Evolutionary conservation across 768 basidiomycete species (phyloP), one percentile per base, ranked within the genome.

Genomic region (Guyanaporus albipodus): DNA sequence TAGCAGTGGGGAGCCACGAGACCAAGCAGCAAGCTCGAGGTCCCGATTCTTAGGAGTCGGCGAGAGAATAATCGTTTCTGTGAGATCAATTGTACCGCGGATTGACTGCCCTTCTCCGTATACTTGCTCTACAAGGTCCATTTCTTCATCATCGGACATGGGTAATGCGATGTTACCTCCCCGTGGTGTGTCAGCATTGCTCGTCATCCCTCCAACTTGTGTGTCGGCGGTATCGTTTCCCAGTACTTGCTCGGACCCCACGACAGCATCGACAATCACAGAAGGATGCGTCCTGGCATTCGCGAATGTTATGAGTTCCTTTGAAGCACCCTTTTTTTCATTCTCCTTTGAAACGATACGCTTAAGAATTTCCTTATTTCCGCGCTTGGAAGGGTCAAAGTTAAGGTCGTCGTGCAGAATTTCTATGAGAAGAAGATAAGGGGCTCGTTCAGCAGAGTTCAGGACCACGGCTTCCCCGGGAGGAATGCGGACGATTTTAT

Each of bases 401-500:
- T 95, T 89, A 27, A 99, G 77, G 57, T 98, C 95, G 26, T 82
- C 84, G 50, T 82, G 79, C 24, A 98, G 74, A 36, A 98, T 85
- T 67, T 99, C 96, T 48, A 98, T 80, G 50, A 94, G 76, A 19
- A 99, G 78, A 17, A 99, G 75, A 63, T 90, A 99, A 5, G 96
- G 96, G 0, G 92, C 93, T 28, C 89, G 80, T 67, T 99, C 94
- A 4, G 96, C 96, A 17, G 95, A 98, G 63, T 99, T 99, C 22
- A 99, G 77, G 9, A 98, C 96, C 36, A 98, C 96, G 46, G 91
- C 88, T 71, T 99, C 96, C 12, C 94, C 91, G 3, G 96, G 95
- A 10, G 95, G 94, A 60, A 99, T 95, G 53, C 96, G 84, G 41
- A 98, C 93, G 42, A 99, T 91, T 34, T 91, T 85, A 63, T 97